These are phyloP conservation scores for Sporodiniella umbellata DNA, from an alignment of 371 early-diverging fungal genomes.

Conservation along the genomic window DNA sequence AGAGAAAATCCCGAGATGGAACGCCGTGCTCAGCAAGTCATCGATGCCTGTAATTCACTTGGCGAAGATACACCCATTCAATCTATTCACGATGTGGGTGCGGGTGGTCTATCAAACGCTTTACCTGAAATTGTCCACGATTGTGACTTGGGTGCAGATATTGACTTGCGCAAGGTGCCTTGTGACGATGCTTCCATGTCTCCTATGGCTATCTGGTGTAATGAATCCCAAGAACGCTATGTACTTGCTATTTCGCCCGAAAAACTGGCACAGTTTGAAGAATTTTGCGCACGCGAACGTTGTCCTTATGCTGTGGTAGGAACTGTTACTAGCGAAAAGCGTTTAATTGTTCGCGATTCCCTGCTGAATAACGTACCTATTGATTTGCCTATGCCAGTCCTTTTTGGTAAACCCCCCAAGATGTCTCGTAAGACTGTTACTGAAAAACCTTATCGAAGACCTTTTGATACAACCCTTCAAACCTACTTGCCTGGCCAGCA, in stretches of 20 bases:
- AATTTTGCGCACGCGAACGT: constrained; percentile 86
- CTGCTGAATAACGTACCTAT: constrained; percentile 69
- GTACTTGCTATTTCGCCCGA: constrained; percentile 83
- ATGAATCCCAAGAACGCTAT: constrained; percentile 97
- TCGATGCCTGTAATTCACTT: constrained; percentile 86
- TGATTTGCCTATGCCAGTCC: constrained; percentile 90
- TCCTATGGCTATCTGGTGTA: constrained; percentile 99
- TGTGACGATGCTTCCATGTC: constrained; percentile 89
- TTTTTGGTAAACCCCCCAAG: constrained; percentile 96
- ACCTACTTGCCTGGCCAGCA: constrained; percentile 50
- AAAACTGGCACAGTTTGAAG: constrained; percentile 64
- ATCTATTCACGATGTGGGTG: constrained; percentile 97
- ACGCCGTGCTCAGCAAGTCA: constrained; percentile 93
- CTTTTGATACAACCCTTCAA: constrained; percentile 63
- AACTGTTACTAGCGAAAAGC: constrained; percentile 80
- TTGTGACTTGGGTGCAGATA: constrained; percentile 82
- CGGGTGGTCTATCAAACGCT: constrained; percentile 96
- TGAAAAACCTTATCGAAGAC: constrained; percentile 44
- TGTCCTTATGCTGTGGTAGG: constrained; percentile 93
- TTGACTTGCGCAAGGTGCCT: constrained; percentile 87
- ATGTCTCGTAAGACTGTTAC: constrained; percentile 79
- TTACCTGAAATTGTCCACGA: constrained; percentile 97
- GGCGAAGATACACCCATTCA: constrained; percentile 83
- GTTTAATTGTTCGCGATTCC: constrained; percentile 78
- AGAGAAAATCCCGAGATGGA: constrained; percentile 98